phyloP scores from a whole-genome alignment of 768 basidiomycete genomes.

The Auriscalpium microsporum region DNA sequence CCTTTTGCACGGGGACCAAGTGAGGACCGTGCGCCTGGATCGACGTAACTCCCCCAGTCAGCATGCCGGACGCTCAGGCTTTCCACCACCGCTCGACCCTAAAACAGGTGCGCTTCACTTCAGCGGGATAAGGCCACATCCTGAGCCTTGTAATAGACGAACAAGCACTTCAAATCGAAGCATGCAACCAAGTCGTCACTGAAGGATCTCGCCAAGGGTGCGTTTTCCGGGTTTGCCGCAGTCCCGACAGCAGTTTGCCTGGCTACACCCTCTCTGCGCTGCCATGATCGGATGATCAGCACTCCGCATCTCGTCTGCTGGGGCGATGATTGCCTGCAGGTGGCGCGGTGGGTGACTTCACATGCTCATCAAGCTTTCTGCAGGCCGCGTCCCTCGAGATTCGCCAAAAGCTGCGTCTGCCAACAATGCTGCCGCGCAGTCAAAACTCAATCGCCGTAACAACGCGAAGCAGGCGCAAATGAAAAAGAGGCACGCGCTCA shows the following conservation, averaged over 20 bases:
- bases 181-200: conserved; percentile 80
- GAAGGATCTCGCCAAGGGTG: conserved; percentile 82
- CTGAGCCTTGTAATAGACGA: conserved; percentile 41
- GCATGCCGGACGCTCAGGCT: conserved; percentile 27
- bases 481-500: conserved; percentile 58
- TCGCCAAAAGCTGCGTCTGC: conserved; percentile 44
- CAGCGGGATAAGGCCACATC: background rate
- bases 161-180: conserved; percentile 89
- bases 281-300: too few species aligned
- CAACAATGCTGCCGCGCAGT: conserved; percentile 51
- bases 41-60: background rate
- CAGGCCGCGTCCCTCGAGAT: conserved; percentile 41
- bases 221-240: background rate
- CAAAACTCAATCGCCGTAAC: conserved; percentile 71
- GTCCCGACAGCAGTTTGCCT: too few species aligned
- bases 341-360: background rate
- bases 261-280: too few species aligned
- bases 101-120: conserved; percentile 55
- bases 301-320: too few species aligned
- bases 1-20: too few species aligned
- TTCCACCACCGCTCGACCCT: conserved; percentile 74
- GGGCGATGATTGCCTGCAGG: too few species aligned
- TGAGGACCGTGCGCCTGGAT: background rate
- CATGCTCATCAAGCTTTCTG: background rate
- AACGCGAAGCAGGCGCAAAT: conserved; percentile 77